Evolutionary conservation across 2,329 filamentous ascomycete species (phyloP).

Genomic region (Cladosporium sp.): DNA sequence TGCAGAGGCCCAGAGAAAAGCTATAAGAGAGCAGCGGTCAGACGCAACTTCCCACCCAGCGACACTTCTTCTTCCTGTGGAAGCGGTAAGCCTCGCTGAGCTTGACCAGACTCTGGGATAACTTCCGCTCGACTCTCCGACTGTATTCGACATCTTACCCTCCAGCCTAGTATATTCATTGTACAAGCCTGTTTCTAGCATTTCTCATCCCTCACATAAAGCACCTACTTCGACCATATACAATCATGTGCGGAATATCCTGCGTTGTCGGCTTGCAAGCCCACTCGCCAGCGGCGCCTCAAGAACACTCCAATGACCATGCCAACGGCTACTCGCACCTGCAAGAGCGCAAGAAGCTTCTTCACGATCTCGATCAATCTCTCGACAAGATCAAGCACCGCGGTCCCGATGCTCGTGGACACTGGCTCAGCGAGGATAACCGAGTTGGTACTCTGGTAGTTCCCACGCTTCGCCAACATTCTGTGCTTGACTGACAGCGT

Average conservation of each 20-base stretch:
- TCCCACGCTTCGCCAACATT: not conserved
- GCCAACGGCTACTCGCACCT: conserved; percentile 17
- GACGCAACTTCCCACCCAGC: not conserved
- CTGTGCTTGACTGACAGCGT: not conserved
- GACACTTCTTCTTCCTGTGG: not conserved
- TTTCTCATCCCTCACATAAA: not conserved
- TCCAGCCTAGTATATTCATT: not conserved
- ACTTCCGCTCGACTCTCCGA: not conserved
- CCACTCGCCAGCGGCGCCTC: not conserved
- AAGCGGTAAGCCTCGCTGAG: not conserved
- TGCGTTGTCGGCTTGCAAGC: conserved; percentile 23
- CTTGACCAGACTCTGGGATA: not conserved
- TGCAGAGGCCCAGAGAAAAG: not conserved
- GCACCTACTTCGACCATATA: not conserved
- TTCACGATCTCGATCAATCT: conserved; percentile 27
- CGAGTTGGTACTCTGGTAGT: conserved; percentile 36
- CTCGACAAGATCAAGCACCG: conserved; percentile 41
- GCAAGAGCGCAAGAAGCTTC: conserved; percentile 16
- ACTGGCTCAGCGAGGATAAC: conserved; percentile 44
- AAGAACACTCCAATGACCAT: conserved; percentile 15
- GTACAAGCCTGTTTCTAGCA: not conserved
- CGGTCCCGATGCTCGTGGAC: conserved; percentile 44
- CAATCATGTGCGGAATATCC: conserved; percentile 29
- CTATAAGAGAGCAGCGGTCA: not conserved
- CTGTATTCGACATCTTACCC: not conserved